phyloP scores from a whole-genome alignment of 2,329 filamentous ascomycete species.

The Cladosporium sp. region DNA sequence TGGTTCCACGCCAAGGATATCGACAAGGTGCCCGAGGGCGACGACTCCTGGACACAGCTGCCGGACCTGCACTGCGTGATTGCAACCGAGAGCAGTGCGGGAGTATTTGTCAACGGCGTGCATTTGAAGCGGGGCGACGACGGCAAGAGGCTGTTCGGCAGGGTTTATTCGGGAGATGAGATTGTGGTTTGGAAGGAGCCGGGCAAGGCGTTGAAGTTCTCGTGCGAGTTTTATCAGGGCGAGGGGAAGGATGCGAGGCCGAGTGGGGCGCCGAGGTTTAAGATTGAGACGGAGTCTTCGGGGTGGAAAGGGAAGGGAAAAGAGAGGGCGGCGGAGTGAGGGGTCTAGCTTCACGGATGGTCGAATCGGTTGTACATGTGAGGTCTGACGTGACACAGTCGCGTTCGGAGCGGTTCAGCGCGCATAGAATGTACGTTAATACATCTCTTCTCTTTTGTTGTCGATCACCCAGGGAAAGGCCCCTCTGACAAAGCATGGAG shows the following conservation, averaged over 20 bases:
- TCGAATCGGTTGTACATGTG: too few species aligned
- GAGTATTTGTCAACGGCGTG: conserved; percentile 72
- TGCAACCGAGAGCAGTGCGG: conserved; percentile 69
- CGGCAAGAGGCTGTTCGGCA: conserved; percentile 53
- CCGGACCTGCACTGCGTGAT: conserved; percentile 62
- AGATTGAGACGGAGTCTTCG: neutral
- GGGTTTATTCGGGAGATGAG: conserved; percentile 69
- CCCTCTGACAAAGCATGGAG: too few species aligned
- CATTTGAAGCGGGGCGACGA: conserved; percentile 52
- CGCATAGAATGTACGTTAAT: neutral
- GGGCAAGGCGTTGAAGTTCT: conserved; percentile 34
- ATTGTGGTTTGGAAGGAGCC: conserved; percentile 60
- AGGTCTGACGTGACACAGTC: too few species aligned
- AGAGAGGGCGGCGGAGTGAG: neutral
- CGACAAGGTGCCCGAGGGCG: conserved; percentile 46
- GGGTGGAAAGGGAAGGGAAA: neutral
- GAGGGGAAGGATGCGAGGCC: conserved; percentile 8
- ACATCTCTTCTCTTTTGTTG: too few species aligned
- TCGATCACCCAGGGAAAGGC: too few species aligned
- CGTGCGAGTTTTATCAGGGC: conserved; percentile 39
- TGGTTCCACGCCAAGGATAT: conserved; percentile 66
- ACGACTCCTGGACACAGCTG: conserved; percentile 50
- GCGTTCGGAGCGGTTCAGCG: neutral
- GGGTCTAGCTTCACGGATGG: too few species aligned
- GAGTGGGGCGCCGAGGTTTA: neutral